Conservation (phyloP, 208 protist species). For the Leishmania arabica region DNA sequence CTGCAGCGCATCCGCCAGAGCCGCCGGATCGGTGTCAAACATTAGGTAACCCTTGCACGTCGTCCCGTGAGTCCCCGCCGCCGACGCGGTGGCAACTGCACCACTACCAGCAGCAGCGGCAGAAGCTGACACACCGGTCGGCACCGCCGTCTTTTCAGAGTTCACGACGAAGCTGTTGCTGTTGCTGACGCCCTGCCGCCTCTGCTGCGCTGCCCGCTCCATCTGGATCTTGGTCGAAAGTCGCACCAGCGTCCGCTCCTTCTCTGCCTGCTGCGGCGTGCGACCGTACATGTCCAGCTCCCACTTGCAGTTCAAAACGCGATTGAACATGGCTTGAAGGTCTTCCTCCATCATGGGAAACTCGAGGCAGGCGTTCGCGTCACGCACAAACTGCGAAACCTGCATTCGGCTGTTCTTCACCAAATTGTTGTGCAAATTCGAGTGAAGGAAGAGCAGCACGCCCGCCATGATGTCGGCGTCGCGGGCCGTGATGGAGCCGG, state of each 20-base stretch:
- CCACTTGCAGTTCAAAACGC: slow-evolving; percentile 69
- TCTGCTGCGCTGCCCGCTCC: slow-evolving; percentile 25
- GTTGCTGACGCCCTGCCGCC: slow-evolving; percentile 10
- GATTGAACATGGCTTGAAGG: slow-evolving; percentile 75
- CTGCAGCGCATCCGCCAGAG: slow-evolving; percentile 10
- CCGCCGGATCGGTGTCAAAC: slow-evolving; percentile 1
- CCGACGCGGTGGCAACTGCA: not conserved
- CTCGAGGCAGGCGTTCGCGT: slow-evolving; percentile 74
- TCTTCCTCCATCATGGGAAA: slow-evolving; percentile 65
- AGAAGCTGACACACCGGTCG: not conserved
- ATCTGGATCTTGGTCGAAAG: slow-evolving; percentile 43
- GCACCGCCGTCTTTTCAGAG: not conserved
- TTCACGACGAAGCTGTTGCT: not conserved
- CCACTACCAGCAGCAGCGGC: not conserved
- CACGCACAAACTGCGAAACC: slow-evolving; percentile 59
- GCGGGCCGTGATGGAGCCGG: slow-evolving; percentile 49
- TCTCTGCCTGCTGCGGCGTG: slow-evolving; percentile 73
- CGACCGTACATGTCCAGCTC: slow-evolving; percentile 69
- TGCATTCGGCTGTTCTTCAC: slow-evolving; percentile 58
- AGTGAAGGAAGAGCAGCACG: slow-evolving; percentile 88
- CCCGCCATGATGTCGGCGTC: slow-evolving; percentile 86
- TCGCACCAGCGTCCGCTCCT: slow-evolving; percentile 26
- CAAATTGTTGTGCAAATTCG: slow-evolving; percentile 80
- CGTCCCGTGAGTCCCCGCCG: not conserved
- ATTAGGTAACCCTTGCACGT: slow-evolving; percentile 8